Evolutionary conservation across 345 rosid genomes (phyloP), one percentile per base, ranked within the genome.

Genomic region (Erodium maritimum): DNA sequence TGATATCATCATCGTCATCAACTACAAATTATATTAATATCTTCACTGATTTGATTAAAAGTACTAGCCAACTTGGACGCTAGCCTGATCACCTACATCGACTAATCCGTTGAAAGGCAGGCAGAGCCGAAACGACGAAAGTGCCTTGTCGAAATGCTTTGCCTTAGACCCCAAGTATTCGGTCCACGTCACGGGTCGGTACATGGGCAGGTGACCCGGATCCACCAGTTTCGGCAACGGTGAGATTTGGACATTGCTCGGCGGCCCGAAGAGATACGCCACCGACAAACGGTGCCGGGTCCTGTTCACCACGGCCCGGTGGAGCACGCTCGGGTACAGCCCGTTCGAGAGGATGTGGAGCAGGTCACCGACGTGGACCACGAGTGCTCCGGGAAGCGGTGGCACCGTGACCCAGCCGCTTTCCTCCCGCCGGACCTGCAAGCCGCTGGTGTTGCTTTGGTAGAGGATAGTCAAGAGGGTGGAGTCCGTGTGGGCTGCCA

Each of bases 261-360:
- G 95, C 55, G 99, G 95, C 61, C 99, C 97, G 33, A 80, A 78
- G 19, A 89, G 75, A 66, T 76, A 93, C 3, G 89, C 95, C 17
- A 84, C 19, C 1, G 99, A 89, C 4, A 78, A 54, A 24, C 96
- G 71, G 10, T 71, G 66, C 16, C 57, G 65, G 55, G 52, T 66
- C 53, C 82, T 80, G 73, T 93, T 93, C 54, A 87, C 96, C 23
- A 77, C 59, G 0, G 95, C 99, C 50, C 95, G 80, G 24, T 93
- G 99, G 66, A 79, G 75, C 60, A 87, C 91, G 13, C 90, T 93
- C 1, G 77, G 69, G 76, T 81, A 93, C 24, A 63, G 58, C 23
- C 99, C 97, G 52, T 93, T 93, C 17, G 97, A 80, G 59, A 93
- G 18, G 4, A 93, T 83, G 58, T 93, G 99, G 55, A 93, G 76